Conservation (phyloP, 805 yeast genomes). For the Priceomyces medius region DNA sequence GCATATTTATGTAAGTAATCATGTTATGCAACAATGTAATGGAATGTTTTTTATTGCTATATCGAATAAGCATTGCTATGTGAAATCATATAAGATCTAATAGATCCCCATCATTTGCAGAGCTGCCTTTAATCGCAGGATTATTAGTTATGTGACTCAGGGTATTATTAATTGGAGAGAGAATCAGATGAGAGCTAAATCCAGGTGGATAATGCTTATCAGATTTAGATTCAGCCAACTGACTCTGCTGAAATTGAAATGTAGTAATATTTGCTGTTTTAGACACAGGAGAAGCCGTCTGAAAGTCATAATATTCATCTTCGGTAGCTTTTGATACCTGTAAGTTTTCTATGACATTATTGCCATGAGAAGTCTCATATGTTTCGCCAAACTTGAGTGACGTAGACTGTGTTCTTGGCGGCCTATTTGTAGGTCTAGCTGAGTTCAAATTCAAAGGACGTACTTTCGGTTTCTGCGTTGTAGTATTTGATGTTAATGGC, state of each 20-base stretch:
- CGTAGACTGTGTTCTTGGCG: constrained; percentile 9
- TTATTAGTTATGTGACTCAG: not conserved
- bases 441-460: constrained; percentile 6
- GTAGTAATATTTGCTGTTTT: not conserved
- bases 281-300: constrained; percentile 12
- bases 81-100: constrained; percentile 1
- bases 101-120: not conserved
- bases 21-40: no score
- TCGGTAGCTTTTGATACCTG: constrained; percentile 12
- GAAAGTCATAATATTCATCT: constrained; percentile 31
- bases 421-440: constrained; percentile 5
- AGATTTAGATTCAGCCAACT: no score
- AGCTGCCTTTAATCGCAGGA: constrained; percentile 4
- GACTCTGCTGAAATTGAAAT: not conserved
- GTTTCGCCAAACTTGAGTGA: constrained; percentile 26
- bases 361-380: constrained; percentile 7
- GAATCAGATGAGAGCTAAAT: constrained; percentile 23
- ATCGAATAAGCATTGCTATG: no score
- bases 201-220: constrained; percentile 29
- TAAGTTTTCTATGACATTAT: constrained; percentile 19
- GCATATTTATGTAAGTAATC: no score
- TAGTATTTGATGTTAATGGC: not conserved
- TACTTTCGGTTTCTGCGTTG: not conserved
- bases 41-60: no score
- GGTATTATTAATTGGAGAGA: constrained; percentile 23